Base-by-base conservation (phyloP, 148 eudicot species). In the Cornus florida region DNA sequence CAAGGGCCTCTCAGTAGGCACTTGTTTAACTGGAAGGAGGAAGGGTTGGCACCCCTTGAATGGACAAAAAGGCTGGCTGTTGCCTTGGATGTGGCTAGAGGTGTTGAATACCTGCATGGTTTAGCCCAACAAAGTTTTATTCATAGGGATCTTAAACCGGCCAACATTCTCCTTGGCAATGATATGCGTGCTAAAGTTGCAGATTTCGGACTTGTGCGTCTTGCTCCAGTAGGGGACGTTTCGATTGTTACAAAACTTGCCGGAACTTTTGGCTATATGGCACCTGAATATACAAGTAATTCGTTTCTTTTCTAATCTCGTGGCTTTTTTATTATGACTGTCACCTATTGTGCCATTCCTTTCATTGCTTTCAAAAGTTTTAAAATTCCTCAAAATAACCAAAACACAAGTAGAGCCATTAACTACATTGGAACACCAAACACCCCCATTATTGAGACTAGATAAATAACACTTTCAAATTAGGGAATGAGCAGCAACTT, bases 121-220 rank as follows among this genome's bases (percentile, higher is more conserved):
- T 87, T 93, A 82, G 97, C 94, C 68, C 91, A 93, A 60, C 93
- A 93, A 75, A 89, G 94, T 79, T 93, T 91, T 75, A 91, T 93
- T 77, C 97, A 93, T 75, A 83, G 97, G 77, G 97, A 93, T 82
- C 91, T 93, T 39, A 93, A 93, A 73, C 94, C 97, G 3, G 85
- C 94, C 2, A 93, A 93, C 67, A 93, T 93, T 74, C 94, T 93
- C 16, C 79, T 93, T 38, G 92, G 94, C 62, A 93, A 93, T 75
- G 94, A 93, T 83, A 71, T 93, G 90, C 86, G 87, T 16, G 94
- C 94, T 41, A 93, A 93, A 81, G 94, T 93, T 77, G 89, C 97
- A n/a, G 97, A 93, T 81, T 93, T 93, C 74, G 97, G 94, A 74
- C 92, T 93, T 53, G 97, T 93, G 77, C 92, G 97, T 11, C 92